Evolutionary conservation across 208 protist species (phyloP).

Genomic region (Wallacemonas sp.): DNA sequence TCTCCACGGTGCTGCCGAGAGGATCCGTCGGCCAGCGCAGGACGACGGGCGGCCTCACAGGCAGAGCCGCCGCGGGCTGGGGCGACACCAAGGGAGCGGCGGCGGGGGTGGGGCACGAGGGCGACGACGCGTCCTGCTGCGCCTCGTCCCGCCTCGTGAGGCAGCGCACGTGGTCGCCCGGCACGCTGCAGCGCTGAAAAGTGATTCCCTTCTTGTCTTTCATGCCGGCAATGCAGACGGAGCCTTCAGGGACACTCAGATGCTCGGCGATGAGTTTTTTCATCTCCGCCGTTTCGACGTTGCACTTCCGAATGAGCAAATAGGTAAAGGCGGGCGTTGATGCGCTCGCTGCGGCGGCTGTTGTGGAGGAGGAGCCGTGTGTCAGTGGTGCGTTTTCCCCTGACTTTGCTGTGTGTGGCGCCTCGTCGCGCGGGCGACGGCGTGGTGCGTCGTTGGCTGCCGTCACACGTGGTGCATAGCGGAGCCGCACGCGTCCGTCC

Average conservation of each 20-base stretch:
- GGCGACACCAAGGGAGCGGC: background rate
- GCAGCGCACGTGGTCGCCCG: background rate
- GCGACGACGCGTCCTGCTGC: background rate
- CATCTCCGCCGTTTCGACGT: slow-evolving; percentile 80
- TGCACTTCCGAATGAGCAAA: slow-evolving; percentile 76
- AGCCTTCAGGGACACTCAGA: slow-evolving; percentile 31
- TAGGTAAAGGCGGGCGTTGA: slow-evolving; percentile 36
- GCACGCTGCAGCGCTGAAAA: slow-evolving; percentile 78
- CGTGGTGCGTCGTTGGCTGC: background rate
- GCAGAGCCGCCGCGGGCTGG: background rate
- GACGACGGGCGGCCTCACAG: background rate
- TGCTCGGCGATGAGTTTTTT: slow-evolving; percentile 46
- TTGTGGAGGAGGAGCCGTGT: background rate
- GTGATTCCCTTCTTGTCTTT: slow-evolving; percentile 93
- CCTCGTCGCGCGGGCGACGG: background rate
- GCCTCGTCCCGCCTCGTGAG: background rate
- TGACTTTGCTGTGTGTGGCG: background rate
- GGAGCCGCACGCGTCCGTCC: slow-evolving; percentile 33
- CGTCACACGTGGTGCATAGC: background rate
- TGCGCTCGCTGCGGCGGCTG: background rate
- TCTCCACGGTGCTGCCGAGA: slow-evolving; percentile 25
- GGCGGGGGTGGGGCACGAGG: background rate
- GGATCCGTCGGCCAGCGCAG: slow-evolving; percentile 41
- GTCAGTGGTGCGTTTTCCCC: background rate
- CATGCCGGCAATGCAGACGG: slow-evolving; percentile 87